Conservation (phyloP, 495 filamentous ascomycete species). For the Xylaria grammica region DNA sequence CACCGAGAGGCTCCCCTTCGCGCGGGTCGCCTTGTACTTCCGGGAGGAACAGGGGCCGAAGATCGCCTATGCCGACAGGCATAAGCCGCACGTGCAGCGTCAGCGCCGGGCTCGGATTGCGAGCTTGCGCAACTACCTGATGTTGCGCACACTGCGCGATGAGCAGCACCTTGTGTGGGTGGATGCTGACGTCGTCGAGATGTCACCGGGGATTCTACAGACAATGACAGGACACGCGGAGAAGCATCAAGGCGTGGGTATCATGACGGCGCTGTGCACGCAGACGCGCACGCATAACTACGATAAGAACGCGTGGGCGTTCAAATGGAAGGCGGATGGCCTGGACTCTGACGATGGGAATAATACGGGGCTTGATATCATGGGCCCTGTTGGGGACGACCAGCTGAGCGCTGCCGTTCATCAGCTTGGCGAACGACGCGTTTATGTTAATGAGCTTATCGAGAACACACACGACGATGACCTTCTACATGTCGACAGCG, state of each 20-base stretch:
- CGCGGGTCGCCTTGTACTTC: conserved; percentile 28
- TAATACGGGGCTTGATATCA: conserved; percentile 32
- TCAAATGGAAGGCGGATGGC: background rate
- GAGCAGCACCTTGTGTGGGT: conserved; percentile 31
- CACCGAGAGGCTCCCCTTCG: conserved; percentile 25
- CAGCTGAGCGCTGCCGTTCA: conserved; percentile 47
- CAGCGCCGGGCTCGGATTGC: conserved; percentile 25
- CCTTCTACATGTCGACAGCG: conserved; percentile 29
- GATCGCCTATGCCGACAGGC: conserved; percentile 27
- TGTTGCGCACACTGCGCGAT: conserved; percentile 29
- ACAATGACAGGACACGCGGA: conserved; percentile 28
- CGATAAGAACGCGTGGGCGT: conserved; percentile 33
- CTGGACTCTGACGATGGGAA: background rate
- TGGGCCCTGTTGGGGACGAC: conserved; percentile 47
- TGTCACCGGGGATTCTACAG: conserved; percentile 26
- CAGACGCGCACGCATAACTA: conserved; percentile 30
- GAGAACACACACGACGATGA: conserved; percentile 30
- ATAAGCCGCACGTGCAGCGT: conserved; percentile 24
- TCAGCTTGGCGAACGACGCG: conserved; percentile 30
- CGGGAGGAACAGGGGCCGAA: conserved; percentile 24
- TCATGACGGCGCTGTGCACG: conserved; percentile 31
- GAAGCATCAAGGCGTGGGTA: conserved; percentile 23
- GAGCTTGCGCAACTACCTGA: conserved; percentile 30
- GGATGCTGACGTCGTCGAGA: conserved; percentile 31
- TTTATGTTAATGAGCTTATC: conserved; percentile 28